These are phyloP conservation scores for Penicillium parvum DNA, from an alignment of 495 filamentous ascomycete genomes.

Conservation along the genomic window DNA sequence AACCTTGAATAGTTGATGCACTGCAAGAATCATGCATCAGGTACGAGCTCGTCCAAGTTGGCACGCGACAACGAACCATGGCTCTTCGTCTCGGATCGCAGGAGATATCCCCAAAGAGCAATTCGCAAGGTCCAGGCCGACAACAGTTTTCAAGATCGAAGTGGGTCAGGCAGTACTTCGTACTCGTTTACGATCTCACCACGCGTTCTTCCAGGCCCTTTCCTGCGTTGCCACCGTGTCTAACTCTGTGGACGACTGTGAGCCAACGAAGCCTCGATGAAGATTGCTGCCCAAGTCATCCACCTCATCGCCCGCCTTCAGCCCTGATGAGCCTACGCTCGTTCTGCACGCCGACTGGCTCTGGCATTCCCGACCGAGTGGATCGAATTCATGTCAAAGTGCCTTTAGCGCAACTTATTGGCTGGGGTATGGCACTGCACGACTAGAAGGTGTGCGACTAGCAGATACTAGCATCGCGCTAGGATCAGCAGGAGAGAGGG, in stretches of 20 bases:
- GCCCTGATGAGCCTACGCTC: conserved; percentile 9
- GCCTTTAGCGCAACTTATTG: conserved; percentile 12
- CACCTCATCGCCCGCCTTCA: conserved; percentile 15
- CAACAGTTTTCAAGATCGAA: too few species aligned
- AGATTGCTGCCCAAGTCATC: conserved; percentile 14
- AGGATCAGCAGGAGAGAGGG: conserved; percentile 9
- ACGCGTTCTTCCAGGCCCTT: conserved; percentile 2
- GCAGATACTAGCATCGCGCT: conserved; percentile 12
- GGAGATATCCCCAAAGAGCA: conserved; percentile 6
- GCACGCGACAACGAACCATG: background rate
- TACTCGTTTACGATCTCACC: background rate
- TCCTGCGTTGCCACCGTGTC: conserved; percentile 7
- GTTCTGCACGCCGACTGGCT: conserved; percentile 23
- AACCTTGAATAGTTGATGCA: too few species aligned
- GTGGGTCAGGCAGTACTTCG: too few species aligned
- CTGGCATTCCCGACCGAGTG: background rate
- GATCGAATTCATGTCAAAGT: conserved; percentile 14
- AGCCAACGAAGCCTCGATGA: conserved; percentile 6
- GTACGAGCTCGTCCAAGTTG: background rate
- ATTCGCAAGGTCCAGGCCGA: background rate
- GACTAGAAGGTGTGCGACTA: conserved; percentile 17
- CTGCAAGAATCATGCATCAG: conserved; percentile 8
- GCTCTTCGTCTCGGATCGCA: background rate
- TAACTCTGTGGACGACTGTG: background rate
- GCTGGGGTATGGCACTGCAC: conserved; percentile 12